Percentiles rank a stretch among this genome's conserved stretches.
phyloP scores from a whole-genome alignment of 1,284 basidiomycete genomes.

The Ustilago tritici region DNA sequence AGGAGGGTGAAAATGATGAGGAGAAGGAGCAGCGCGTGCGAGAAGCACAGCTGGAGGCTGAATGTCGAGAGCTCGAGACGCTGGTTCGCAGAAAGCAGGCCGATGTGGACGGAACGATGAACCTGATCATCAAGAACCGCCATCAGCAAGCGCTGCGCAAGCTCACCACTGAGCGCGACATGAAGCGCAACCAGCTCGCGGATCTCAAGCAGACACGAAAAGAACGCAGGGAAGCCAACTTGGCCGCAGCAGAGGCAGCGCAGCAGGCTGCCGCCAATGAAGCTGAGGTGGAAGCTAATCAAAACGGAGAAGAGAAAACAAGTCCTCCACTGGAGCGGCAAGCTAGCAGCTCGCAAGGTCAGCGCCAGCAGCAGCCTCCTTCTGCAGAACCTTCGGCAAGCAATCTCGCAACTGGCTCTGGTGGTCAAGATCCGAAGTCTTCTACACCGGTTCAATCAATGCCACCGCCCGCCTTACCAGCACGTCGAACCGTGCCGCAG shows the following conservation, averaged over 20 bases:
- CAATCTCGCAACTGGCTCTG: background rate
- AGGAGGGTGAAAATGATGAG: slow-evolving; percentile 70
- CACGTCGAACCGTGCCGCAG: slow-evolving; percentile 19
- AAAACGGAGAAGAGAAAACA: slow-evolving; percentile 1
- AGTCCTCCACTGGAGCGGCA: slow-evolving; percentile 21
- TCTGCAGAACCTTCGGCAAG: background rate
- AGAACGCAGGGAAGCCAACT: slow-evolving; percentile 61
- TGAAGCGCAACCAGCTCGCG: slow-evolving; percentile 64
- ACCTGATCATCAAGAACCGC: slow-evolving; percentile 67
- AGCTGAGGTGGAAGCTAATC: slow-evolving; percentile 21
- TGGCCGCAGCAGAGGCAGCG: slow-evolving; percentile 52
- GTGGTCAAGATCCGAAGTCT: slow-evolving; percentile 1
- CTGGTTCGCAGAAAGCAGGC: slow-evolving; percentile 64
- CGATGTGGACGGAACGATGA: slow-evolving; percentile 65
- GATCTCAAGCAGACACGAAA: slow-evolving; percentile 63
- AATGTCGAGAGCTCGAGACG: slow-evolving; percentile 67
- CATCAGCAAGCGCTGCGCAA: slow-evolving; percentile 65
- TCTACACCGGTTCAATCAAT: slow-evolving; percentile 24
- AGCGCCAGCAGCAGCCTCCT: background rate
- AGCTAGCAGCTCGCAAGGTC: slow-evolving; percentile 26
- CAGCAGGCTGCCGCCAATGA: slow-evolving; percentile 32
- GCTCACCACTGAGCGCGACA: slow-evolving; percentile 62
- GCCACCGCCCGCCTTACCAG: slow-evolving; percentile 42
- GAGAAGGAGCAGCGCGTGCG: slow-evolving; percentile 65
- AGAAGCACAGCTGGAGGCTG: slow-evolving; percentile 67